phyloP scores from a whole-genome alignment of 495 filamentous ascomycete genomes.

The Pyrenula aspistea region DNA sequence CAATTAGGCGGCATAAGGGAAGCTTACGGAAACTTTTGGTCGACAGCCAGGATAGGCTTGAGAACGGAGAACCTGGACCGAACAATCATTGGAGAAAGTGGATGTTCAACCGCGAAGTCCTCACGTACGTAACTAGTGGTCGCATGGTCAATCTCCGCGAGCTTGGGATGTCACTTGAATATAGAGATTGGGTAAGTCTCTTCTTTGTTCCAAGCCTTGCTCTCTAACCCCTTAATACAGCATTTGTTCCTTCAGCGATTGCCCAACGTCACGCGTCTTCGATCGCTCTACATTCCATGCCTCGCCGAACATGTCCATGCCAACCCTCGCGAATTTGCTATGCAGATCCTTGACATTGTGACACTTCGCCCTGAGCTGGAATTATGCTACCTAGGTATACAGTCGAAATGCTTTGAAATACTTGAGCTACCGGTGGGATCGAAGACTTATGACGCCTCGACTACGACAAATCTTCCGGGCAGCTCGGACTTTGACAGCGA shows the following conservation, averaged over 20 bases:
- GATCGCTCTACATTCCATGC: slow-evolving; percentile 66
- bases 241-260: slow-evolving; percentile 82
- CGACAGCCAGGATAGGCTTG: slow-evolving; percentile 48
- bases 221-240: slow-evolving; percentile 28
- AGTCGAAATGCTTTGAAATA: slow-evolving; percentile 79
- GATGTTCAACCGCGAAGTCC: slow-evolving; percentile 63
- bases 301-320: slow-evolving; percentile 53
- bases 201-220: background rate
- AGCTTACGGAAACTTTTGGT: slow-evolving; percentile 71
- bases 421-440: slow-evolving; percentile 50
- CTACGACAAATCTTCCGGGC: slow-evolving; percentile 23
- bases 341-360: slow-evolving; percentile 76
- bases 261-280: slow-evolving; percentile 62
- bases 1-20: slow-evolving; percentile 56
- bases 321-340: slow-evolving; percentile 61
- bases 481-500: slow-evolving; percentile 31
- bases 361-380: slow-evolving; percentile 76
- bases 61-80: slow-evolving; percentile 15
- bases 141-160: slow-evolving; percentile 68
- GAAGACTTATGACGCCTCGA: slow-evolving; percentile 22
- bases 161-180: slow-evolving; percentile 64
- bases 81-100: slow-evolving; percentile 54
- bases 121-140: slow-evolving; percentile 71
- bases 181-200: slow-evolving; percentile 72
- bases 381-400: slow-evolving; percentile 73